Base-by-base conservation (phyloP, 495 filamentous ascomycete species). In the Rhizodiscina lignyota region DNA sequence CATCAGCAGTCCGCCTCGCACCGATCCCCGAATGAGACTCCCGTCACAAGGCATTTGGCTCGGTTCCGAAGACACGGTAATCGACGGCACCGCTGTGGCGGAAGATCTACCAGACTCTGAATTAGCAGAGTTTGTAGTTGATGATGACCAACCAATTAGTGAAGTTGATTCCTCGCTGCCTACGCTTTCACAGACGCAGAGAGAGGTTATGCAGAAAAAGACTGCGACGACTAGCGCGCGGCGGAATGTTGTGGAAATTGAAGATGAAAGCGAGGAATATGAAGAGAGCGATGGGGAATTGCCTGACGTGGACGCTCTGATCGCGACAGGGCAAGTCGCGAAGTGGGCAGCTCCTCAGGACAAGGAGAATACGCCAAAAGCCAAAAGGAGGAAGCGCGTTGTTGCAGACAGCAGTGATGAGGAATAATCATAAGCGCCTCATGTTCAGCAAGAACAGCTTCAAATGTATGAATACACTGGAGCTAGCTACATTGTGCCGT, bases 1-100 rank as follows among this genome's bases (percentile, higher is more conserved):
- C 33, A 6, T 23, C 23, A 34, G 26, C 24, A 13, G 11, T 13
- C 10, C 33, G 15, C 35, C 35, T 4, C 11, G 5, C 11, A 34
- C 26, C 5, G 24, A 32, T 12, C 35, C 35, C 6, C 26, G 35
- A 12, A 15, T 34, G 8, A 12, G 11, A 6, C 35, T 32, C 5
- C 11, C 23, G 24, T 6, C 23, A 13, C 35, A 37, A 23, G 23
- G 35, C 35, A 32, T 34, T 5, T 6, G 10, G 21, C 35, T 37
- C 5, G 35, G 35, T 5, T 32, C 23, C 11, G n/a, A 34, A 6
- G 33, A 35, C 19, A 35, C 33, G 19, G 11, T 16, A 8, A 6
- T 12, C 30, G 30, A 33, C 17, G 30, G 8, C 24, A 32, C 30
- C 18, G 6, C 30, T 8, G 30, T 6, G 17, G 33, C 17, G 15